Percentiles rank a stretch among this genome's conserved stretches.
Conservation (phyloP, 306 rosid species). For the Corylus avellana region DNA sequence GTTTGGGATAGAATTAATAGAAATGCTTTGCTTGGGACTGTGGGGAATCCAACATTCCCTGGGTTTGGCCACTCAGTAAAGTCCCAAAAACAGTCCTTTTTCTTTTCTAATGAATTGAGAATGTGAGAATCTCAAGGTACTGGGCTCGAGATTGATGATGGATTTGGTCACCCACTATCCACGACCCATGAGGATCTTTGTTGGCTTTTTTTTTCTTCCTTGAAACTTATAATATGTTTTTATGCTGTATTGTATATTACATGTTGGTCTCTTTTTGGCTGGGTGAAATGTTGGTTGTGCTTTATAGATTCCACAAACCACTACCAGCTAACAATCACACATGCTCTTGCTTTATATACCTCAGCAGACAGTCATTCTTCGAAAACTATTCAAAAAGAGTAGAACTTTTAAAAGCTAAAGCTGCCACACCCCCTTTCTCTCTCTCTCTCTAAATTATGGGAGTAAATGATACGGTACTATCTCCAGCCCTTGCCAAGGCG, state of each 20-base stretch:
- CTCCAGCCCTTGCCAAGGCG: not conserved
- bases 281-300: conserved; percentile 52
- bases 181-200: conserved; percentile 45
- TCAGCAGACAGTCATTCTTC: conserved; percentile 65
- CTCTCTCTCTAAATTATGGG: conserved; percentile 35
- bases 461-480: not conserved
- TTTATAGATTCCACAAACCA: conserved; percentile 59
- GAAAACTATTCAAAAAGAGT: conserved; percentile 56
- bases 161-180: conserved; percentile 74
- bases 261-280: conserved; percentile 50
- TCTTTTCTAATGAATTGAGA: conserved; percentile 42
- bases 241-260: conserved; percentile 1
- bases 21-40: conserved; percentile 39
- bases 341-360: conserved; percentile 44
- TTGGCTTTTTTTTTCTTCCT: conserved; percentile 16
- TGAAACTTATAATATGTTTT: not conserved
- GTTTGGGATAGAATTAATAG: conserved; percentile 18
- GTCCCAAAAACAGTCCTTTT: conserved; percentile 36
- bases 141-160: conserved; percentile 53
- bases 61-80: conserved; percentile 68
- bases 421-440: conserved; percentile 47
- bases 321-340: conserved; percentile 40
- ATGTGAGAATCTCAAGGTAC: conserved; percentile 88
- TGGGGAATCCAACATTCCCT: conserved; percentile 67
- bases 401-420: conserved; percentile 78